These are phyloP conservation scores for Paramecium caudatum DNA, from an alignment of 73 alveolate genomes.

Conservation along the genomic window DNA sequence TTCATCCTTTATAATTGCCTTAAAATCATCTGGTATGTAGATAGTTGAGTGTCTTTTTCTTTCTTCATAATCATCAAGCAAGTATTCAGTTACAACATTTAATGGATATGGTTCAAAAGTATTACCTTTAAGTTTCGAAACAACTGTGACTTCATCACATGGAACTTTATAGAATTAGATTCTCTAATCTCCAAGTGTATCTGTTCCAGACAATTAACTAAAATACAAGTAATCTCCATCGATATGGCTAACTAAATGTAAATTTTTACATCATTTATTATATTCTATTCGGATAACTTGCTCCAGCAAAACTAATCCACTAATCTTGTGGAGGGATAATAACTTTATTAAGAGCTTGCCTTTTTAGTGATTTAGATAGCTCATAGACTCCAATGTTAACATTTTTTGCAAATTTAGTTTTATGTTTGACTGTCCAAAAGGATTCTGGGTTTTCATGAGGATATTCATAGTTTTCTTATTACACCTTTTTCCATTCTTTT, in stretches of 20 bases:
- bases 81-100: background rate
- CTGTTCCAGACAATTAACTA: background rate
- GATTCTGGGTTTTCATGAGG: background rate
- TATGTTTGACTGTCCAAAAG: background rate
- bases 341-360: background rate
- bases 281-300: background rate
- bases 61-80: constrained; percentile 1
- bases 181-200: constrained; percentile 38
- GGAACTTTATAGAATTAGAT: background rate
- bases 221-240: background rate
- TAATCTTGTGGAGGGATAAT: background rate
- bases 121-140: background rate
- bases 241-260: background rate
- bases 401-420: background rate
- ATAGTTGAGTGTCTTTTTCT: background rate
- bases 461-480: background rate
- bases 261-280: background rate
- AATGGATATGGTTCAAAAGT: constrained; percentile 29
- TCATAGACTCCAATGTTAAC: background rate
- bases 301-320: background rate
- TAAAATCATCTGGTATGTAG: background rate
- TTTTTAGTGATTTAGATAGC: background rate
- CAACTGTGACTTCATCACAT: constrained; percentile 37
- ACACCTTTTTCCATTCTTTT: background rate
- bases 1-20: background rate